Conservation (phyloP, 805 yeast genomes). For the Saccharomycopsis fibuligera region DNA sequence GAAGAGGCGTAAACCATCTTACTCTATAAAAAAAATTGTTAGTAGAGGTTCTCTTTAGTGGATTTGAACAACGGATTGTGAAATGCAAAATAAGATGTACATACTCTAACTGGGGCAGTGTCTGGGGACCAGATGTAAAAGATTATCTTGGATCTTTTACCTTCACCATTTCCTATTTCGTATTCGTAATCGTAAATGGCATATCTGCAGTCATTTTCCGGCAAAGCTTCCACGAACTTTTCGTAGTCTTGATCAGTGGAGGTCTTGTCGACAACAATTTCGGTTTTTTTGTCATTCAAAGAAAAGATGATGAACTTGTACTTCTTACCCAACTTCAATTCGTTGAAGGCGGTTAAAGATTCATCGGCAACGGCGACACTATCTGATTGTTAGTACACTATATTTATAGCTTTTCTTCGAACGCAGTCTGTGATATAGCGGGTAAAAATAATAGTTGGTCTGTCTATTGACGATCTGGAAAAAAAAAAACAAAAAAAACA, state of each 20-base stretch:
- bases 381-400: conserved; percentile 18
- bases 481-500: not conserved
- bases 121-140: conserved; percentile 95
- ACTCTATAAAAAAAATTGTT: conserved; percentile 27
- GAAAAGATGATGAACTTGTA: conserved; percentile 75
- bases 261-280: conserved; percentile 83
- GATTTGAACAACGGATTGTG: not conserved
- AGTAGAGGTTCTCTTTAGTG: not conserved
- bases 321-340: conserved; percentile 89
- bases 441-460: not conserved
- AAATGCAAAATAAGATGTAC: conserved; percentile 1
- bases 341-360: conserved; percentile 90
- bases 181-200: conserved; percentile 97
- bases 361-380: conserved; percentile 87
- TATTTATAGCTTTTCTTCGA: not conserved
- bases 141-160: conserved; percentile 76
- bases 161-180: conserved; percentile 84
- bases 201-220: conserved; percentile 94
- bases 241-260: conserved; percentile 76
- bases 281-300: conserved; percentile 80
- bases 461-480: not conserved
- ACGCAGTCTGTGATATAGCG: not conserved
- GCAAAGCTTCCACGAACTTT: conserved; percentile 76
- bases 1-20: conserved; percentile 99
- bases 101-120: conserved; percentile 78